Evolutionary conservation across 2,329 filamentous ascomycete species (phyloP), one percentile per base, ranked within the genome.

Genomic region (Aspergillus brasiliensis): DNA sequence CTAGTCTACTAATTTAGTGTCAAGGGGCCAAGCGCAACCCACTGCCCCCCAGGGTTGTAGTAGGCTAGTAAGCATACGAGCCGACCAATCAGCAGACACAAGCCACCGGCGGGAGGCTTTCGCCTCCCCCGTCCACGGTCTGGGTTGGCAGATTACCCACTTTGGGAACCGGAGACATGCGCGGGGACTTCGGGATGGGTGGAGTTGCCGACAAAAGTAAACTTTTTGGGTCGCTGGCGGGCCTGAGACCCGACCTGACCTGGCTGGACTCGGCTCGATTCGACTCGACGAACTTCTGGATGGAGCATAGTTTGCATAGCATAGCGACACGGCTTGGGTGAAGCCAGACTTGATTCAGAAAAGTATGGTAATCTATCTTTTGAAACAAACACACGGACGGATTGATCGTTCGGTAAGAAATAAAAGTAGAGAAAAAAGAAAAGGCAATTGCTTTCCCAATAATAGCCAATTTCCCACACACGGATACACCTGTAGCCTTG

Each of bases 401-500:
- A 31, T 19, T 23, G 40, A 44, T 44, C 5, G 19, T 21, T 44
- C 40, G 40, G 40, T 44, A 44, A 13, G 28, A 57, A 57, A 57
- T 21, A 19, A 42, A 60, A 53, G 37, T 48, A 59, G 49, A 28
- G 23, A 10, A 27, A 49, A 58, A 59, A 25, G 17, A 51, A 37
- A 56, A 55, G n/a, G 31, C 28, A 58, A 13, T 34, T 48, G 51
- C 47, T 48, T 34, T 58, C 56, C 49, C 38, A 59, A 58, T 31
- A 44, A 42, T 37, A 48, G 17, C 40, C 53, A 47, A 47, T 51
- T 46, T 53, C 25, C 53, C 57, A 38, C 53, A 34, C 31, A 34
- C 31, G n/a, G 15, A 49, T 51, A 55, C 53, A 49, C 31, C 42
- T 38, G 42, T 49, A 49, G 23, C 15, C 31, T 34, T 34, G 31